A percentile compares a stretch with the other conserved stretches of the same genome.
Evolutionary conservation across 352 stramenopile species (phyloP).

Genomic region (Globisporangium recalcitrans): DNA sequence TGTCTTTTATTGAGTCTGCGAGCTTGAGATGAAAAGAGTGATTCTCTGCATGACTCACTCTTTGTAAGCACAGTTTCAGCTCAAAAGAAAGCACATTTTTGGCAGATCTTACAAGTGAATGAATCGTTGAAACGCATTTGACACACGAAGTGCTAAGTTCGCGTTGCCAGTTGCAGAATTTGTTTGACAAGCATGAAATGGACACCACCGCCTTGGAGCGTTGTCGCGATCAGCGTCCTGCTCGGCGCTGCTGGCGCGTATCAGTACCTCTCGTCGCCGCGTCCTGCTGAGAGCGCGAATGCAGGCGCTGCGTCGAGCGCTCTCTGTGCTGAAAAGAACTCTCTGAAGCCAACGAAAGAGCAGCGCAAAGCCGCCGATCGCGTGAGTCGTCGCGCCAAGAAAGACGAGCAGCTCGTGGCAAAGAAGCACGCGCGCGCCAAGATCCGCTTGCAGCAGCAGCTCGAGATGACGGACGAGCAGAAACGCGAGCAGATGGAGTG

Average conservation of each 20-base stretch:
- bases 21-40: no score
- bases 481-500: constrained; percentile 43
- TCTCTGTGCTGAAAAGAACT: constrained; percentile 9
- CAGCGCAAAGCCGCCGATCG: constrained; percentile 13
- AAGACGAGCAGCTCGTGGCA: constrained; percentile 23
- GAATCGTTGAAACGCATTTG: no score
- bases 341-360: constrained; percentile 9
- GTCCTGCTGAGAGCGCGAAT: neutral
- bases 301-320: no score
- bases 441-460: constrained; percentile 3
- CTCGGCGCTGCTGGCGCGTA: neutral
- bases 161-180: no score
- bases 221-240: neutral
- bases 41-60: no score
- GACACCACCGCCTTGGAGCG: neutral
- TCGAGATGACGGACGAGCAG: constrained; percentile 36
- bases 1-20: no score
- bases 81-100: no score
- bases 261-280: neutral
- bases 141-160: neutral
- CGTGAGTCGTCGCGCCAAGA: constrained; percentile 26
- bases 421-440: constrained; percentile 24
- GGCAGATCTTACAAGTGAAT: no score
- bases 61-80: no score
- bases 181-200: constrained; percentile 10